Evolutionary conservation across 345 rosid species (phyloP).

Genomic region (Linum trigynum): DNA sequence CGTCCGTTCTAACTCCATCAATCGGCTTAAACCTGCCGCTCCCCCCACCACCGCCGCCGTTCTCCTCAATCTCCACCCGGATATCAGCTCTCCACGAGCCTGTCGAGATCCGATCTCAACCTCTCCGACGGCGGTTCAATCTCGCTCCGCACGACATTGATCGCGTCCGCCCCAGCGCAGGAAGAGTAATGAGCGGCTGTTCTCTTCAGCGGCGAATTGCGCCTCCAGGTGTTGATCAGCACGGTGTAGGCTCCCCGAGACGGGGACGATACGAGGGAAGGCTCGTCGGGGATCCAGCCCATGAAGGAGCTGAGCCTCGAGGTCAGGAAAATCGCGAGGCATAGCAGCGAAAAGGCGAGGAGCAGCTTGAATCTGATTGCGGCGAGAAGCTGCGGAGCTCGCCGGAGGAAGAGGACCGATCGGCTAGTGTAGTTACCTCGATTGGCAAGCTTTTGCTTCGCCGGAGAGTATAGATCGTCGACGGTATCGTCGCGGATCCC

Average conservation of each 20-base stretch:
- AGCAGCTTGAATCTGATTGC: slow-evolving; percentile 14
- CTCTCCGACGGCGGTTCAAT: slow-evolving; percentile 12
- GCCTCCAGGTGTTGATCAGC: slow-evolving; percentile 23
- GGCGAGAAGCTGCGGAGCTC: slow-evolving; percentile 11
- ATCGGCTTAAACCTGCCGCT: slow-evolving; percentile 20
- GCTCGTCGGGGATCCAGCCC: slow-evolving; percentile 24
- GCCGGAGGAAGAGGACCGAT: slow-evolving; percentile 8
- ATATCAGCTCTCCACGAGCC: slow-evolving; percentile 4
- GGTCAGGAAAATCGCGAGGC: slow-evolving; percentile 13
- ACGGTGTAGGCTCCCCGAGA: slow-evolving; percentile 18
- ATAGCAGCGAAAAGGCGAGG: slow-evolving; percentile 9
- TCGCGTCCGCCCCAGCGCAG: slow-evolving; percentile 11
- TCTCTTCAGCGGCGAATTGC: slow-evolving; percentile 15
- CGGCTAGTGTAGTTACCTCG: slow-evolving; percentile 17
- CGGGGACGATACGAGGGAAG: slow-evolving; percentile 6
- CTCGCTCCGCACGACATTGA: slow-evolving; percentile 18
- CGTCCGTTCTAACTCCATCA: slow-evolving; percentile 19
- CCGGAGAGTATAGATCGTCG: slow-evolving; percentile 19
- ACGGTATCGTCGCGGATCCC: slow-evolving; percentile 12
- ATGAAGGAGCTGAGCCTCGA: slow-evolving; percentile 14
- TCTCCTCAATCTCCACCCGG: slow-evolving; percentile 9
- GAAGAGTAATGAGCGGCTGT: slow-evolving; percentile 20
- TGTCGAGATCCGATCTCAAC: slow-evolving; percentile 11
- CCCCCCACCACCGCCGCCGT: background rate
- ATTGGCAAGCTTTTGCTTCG: slow-evolving; percentile 17